These are phyloP conservation scores for Aspergillus sp. DNA, from an alignment of 2,329 filamentous ascomycete species.

Conservation along the genomic window DNA sequence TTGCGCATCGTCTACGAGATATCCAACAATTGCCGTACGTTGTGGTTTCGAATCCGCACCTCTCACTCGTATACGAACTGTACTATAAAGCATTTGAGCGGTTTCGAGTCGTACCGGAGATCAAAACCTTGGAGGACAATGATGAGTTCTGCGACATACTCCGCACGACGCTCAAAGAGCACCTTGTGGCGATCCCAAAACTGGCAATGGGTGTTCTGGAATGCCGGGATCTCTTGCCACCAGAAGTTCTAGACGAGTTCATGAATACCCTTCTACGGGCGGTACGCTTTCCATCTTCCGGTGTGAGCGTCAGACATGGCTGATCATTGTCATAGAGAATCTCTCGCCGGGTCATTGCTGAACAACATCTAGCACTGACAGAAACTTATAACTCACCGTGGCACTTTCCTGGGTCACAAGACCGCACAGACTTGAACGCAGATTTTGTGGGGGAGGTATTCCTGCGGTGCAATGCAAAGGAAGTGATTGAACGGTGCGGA, in stretches of 20 bases:
- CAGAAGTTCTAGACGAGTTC: conserved; percentile 77
- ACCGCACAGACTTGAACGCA: conserved; percentile 52
- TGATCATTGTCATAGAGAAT: conserved; percentile 57
- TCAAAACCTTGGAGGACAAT: conserved; percentile 82
- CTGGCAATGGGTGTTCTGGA: conserved; percentile 91
- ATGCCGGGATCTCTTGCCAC: conserved; percentile 71
- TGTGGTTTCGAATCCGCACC: conserved; percentile 89
- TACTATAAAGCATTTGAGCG: conserved; percentile 96
- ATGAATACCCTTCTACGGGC: conserved; percentile 92
- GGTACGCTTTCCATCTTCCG: conserved; percentile 43
- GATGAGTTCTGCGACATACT: conserved; percentile 76
- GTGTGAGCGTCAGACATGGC: not conserved
- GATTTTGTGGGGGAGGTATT: conserved; percentile 96
- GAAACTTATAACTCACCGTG: conserved; percentile 87
- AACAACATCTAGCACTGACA: conserved; percentile 90
- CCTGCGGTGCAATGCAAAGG: conserved; percentile 80
- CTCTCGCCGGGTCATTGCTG: conserved; percentile 89
- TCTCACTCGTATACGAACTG: conserved; percentile 89
- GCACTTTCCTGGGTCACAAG: conserved; percentile 74
- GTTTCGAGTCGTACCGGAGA: conserved; percentile 74
- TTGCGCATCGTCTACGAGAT: conserved; percentile 89
- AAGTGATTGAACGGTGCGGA: conserved; percentile 78
- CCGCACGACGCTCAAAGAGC: conserved; percentile 69
- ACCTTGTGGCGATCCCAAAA: conserved; percentile 87
- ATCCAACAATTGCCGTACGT: conserved; percentile 96